Base-by-base conservation (phyloP, 108 stramenopile species). In the Cylindrotheca closterium region DNA sequence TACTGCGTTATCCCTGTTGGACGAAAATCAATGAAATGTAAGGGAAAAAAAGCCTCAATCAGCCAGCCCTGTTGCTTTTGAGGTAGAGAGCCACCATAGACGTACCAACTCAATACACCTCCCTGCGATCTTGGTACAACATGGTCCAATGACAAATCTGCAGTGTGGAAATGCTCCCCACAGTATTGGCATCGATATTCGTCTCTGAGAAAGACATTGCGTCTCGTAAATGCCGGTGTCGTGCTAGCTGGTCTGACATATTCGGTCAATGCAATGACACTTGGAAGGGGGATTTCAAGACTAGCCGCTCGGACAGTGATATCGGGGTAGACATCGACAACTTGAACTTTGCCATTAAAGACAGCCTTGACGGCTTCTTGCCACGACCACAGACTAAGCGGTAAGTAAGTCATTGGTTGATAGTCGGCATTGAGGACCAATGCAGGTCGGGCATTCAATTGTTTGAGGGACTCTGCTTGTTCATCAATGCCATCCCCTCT, bases 141-240 rank as follows among this genome's bases (percentile, higher is more conserved):
- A 58, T 94, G 92, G 71, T 94, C 92, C 32, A 94, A 62, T 0
- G 89, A 82, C 46, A 94, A 67, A 61, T 94, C 92, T 18, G 78
- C 48, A 4, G 84, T 88, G 24, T 79, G 79, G 58, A 87, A 91
- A 8, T 71, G 47, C 4, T 83, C 29, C 42, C 30, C 66, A 71
- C 92, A 94, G 65, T 94, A 94, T 62, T 94, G 92, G 56, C 92
- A 94, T 12, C 71, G 74, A 63, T 94, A 94, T 34, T 83, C 84
- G 61, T 94, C 92, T 29, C 92, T 73, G 28, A 94, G 60, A 79
- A 87, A 94, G 48, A 94, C 88, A 66, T 94, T 94, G 28, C 92
- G 70, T 47, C 85, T 66, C 19, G 89, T 94, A 78, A 94, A 94
- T 21, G 89, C 84, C 12, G 89, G 88, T 52, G 50, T 59, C 55